Base-by-base conservation (phyloP, 768 basidiomycete species). In the Podaxis rugospora region DNA sequence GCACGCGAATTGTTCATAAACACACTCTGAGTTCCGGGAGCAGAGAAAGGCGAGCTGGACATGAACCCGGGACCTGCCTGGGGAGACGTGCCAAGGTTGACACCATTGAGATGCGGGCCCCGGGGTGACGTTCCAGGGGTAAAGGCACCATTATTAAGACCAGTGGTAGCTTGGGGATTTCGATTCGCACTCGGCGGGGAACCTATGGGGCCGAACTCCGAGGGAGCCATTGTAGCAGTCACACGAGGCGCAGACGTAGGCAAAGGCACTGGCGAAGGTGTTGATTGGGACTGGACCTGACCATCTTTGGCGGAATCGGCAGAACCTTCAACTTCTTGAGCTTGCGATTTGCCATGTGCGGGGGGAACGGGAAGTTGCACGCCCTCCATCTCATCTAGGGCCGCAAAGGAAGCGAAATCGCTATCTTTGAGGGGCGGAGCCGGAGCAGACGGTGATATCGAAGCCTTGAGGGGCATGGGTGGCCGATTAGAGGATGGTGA, bases 201-300 rank as follows among this genome's bases (percentile, higher is more conserved):
- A 1, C 92, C 92, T 62, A 93, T 92, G 14, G 92, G 90, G 7
- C 92, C 92, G 66, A 90, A 87, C 69, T 90, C 90, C 51, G 77
- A 69, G 55, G 76, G 70, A 36, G 78, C 64, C 50, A 69, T 68
- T 13, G 76, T 72, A 6, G 74, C 70, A 49, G 80, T 73, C 27
- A 79, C 75, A 39, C 84, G 85, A 11, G 84, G 84, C 0, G 81
- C 81, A 35, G 80, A 85, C 28, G 82, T 74, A 0, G 87, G 86
- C 32, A 87, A 78, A 1, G 83, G 78, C 11, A 76, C 75, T 1
- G 83, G 81, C 0, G 81, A 75, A 1, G 75, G 16, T 57, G 60
- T 57, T 62, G 54, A 67, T 63, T 74, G 71, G 62, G 65, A 28
- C 35, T 55, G 32, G 56, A 49, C 35, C 57, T 62, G 47, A 59